Evolutionary conservation across 805 yeast species (phyloP).

Genomic region (Myxozyma kluyveri): DNA sequence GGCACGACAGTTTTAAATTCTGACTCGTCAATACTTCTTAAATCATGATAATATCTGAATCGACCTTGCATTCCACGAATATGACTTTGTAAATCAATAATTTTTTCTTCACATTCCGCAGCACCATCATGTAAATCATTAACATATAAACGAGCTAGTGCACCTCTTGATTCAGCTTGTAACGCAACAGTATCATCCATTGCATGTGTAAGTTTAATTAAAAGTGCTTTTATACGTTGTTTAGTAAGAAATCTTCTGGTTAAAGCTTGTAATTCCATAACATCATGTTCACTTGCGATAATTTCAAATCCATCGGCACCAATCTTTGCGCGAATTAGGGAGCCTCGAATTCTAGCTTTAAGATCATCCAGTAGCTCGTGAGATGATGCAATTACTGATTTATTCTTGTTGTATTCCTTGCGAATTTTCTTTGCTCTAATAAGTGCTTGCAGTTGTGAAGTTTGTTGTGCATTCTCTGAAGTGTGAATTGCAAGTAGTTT

Average conservation of each 20-base stretch:
- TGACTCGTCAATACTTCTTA: constrained; percentile 23
- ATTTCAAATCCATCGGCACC: constrained; percentile 6
- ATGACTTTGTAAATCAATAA: constrained; percentile 34
- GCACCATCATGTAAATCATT: constrained; percentile 26
- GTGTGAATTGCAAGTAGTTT: constrained; percentile 6
- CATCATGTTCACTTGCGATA: background rate
- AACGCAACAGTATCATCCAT: constrained; percentile 40
- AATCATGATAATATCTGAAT: constrained; percentile 13
- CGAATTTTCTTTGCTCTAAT: constrained; percentile 31
- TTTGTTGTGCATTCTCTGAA: background rate
- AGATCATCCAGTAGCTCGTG: constrained; percentile 11
- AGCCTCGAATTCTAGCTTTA: constrained; percentile 23
- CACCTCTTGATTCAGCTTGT: constrained; percentile 60
- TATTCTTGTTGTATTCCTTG: background rate
- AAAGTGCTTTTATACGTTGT: background rate
- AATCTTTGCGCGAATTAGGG: constrained; percentile 13
- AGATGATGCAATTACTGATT: constrained; percentile 7
- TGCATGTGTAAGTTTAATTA: constrained; percentile 7
- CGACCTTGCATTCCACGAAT: constrained; percentile 33
- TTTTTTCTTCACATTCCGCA: constrained; percentile 18
- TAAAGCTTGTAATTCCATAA: constrained; percentile 22
- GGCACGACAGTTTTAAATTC: constrained; percentile 24
- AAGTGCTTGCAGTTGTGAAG: constrained; percentile 45
- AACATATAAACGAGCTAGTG: constrained; percentile 22
- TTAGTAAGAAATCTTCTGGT: constrained; percentile 21